A percentile compares a stretch with the other conserved stretches of the same genome.
Conservation (phyloP, 2,329 filamentous ascomycete species). For the Scorias spongiosa region DNA sequence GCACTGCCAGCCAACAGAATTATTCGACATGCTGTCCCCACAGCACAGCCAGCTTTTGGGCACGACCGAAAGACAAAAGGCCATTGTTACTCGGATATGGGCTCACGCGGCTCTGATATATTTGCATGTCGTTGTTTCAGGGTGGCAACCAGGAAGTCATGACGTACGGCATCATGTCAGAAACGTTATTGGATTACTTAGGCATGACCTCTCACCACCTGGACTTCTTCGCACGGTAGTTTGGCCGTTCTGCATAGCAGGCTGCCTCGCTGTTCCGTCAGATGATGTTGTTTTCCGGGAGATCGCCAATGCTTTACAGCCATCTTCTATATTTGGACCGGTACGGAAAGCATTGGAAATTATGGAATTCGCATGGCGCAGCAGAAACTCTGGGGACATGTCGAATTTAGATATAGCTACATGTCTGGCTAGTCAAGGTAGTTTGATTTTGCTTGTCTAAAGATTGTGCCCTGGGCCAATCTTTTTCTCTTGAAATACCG, state of each 20-base stretch:
- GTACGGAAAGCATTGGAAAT: neutral
- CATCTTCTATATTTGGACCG: neutral
- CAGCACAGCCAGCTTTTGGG: too few species aligned
- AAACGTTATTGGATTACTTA: conserved; percentile 6
- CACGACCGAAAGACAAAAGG: too few species aligned
- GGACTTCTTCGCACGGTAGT: neutral
- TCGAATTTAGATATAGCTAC: too few species aligned
- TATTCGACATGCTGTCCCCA: too few species aligned
- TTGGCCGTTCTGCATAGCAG: neutral
- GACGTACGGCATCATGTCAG: conserved; percentile 7
- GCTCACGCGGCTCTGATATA: neutral
- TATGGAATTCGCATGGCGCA: neutral
- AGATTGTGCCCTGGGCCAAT: too few species aligned
- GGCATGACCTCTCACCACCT: conserved; percentile 3
- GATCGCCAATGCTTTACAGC: neutral
- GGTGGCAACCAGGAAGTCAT: neutral
- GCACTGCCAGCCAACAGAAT: too few species aligned
- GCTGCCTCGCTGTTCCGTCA: neutral
- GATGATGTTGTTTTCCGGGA: neutral
- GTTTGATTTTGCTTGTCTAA: too few species aligned
- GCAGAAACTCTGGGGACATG: neutral
- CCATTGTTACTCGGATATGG: neutral
- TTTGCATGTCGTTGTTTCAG: neutral
- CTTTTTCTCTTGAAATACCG: too few species aligned
- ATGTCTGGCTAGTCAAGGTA: too few species aligned